Evolutionary conservation across 345 rosid genomes (phyloP), one percentile per base, ranked within the genome.

Genomic region (Ailanthus altissimus): DNA sequence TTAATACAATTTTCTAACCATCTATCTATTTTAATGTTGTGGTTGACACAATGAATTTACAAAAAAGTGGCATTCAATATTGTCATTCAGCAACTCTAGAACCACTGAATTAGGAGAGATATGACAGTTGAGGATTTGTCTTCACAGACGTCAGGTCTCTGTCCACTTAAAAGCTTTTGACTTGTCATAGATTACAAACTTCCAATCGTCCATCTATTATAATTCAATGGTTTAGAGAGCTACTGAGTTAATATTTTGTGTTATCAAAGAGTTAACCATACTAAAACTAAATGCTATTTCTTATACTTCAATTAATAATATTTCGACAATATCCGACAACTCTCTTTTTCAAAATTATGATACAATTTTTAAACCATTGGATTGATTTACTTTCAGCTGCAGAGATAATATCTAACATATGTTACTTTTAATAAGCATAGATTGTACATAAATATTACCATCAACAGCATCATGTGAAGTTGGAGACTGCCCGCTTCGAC

Each of bases 401-500:
- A 63, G 23, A 63, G 67, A 63, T 4, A 63, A 63, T 63, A 61
- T 18, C 67, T 63, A 63, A 18, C 21, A 38, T 20, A 8, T 38
- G 23, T 38, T 36, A 63, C 46, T 63, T 20, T 62, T 45, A 62
- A 1, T 18, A 8, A 25, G 26, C 11, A 53, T 18, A 4, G 9
- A 63, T 36, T 63, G 3, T 63, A 20, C 18, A 23, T 38, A 18
- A 43, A 49, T 56, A 36, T 53, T 89, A 91, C 97, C 98, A 81
- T 93, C 92, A 67, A 91, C 92, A 13, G 89, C 94, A 84, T 91
- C 94, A 67, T 91, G 97, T 46, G 89, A 87, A 50, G 88, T 84
- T 62, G 90, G 86, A 14, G 90, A 63, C 84, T 90, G 91, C 40
- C 88, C 92, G 26, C 86, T 79, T 10, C 83, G 86, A 76, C 89